Evolutionary conservation across 2,329 filamentous ascomycete genomes (phyloP), one percentile per base, ranked within the genome.

Genomic region (Monosporascus sp.): DNA sequence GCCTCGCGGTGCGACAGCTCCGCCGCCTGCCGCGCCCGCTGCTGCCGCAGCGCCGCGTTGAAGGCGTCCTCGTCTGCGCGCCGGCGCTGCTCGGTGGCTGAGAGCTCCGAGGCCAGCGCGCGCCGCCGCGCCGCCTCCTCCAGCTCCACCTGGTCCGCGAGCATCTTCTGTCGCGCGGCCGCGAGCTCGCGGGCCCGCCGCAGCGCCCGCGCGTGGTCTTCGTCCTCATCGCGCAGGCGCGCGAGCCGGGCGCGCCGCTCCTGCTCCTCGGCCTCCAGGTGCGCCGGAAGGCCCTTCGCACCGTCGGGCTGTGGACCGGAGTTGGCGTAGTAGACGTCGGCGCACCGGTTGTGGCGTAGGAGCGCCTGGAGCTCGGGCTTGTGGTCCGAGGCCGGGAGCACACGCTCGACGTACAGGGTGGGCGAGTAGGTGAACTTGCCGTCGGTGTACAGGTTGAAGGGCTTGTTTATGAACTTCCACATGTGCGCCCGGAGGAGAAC

Each of bases 381-480:
- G 14, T 61, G 53, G 22, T 75, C 72, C 2, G 71, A 70, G 5
- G 70, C 63, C 0, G 69, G 64, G 6, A 82, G 59, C 1, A 81
- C 64, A 44, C 76, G 78, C 37, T 66, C 61, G 20, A 85, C 74
- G 63, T 87, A 88, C 71, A 83, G 85, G 3, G 84, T 82, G 0
- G 85, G 80, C 0, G 85, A 88, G 66, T 86, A 88, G 1, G 78
- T 81, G 59, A 77, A 76, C 5, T 71, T 74, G 24, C 77, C 77
- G 43, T 78, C 72, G 1, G 68, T 78, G 66, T 76, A 83, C 55
- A 76, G 70, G 58, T 85, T 83, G 61, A 77, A 81, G 0, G 79
- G 71, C 55, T 81, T 78, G 68, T 87, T 87, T 61, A 87, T 70
- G 35, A 79, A 71, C 62, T 84, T 83, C 83, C 84, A 87, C 70